Evolutionary conservation across 805 yeast species (phyloP).

Genomic region (Kodamaea kaohsiungensis): DNA sequence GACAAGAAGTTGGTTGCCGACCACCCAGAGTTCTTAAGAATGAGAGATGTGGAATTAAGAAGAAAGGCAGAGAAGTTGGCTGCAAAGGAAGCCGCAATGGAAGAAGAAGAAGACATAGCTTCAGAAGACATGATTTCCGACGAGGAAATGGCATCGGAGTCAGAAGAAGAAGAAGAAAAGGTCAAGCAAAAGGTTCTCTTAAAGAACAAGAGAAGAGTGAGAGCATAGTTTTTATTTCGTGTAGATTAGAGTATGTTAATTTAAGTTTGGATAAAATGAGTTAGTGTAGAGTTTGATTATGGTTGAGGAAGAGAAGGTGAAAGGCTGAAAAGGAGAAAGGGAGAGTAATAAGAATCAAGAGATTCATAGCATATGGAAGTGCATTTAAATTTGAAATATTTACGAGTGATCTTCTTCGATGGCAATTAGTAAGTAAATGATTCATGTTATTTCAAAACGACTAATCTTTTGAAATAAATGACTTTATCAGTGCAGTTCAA

Average conservation of each 20-base stretch:
- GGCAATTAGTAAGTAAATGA: no score
- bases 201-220: slow-evolving; percentile 58
- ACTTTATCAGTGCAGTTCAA: no score
- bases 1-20: slow-evolving; percentile 88
- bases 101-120: slow-evolving; percentile 43
- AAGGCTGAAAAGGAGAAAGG: no score
- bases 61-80: slow-evolving; percentile 71
- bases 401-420: no score
- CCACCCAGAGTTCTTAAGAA: slow-evolving; percentile 84
- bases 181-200: slow-evolving; percentile 58
- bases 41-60: slow-evolving; percentile 91
- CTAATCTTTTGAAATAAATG: no score
- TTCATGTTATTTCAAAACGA: no score
- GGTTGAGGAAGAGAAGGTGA: not conserved
- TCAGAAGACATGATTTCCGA: slow-evolving; percentile 45
- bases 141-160: slow-evolving; percentile 44
- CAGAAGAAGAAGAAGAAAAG: slow-evolving; percentile 46
- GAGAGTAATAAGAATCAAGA: no score
- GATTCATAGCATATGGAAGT: no score
- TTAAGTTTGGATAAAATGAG: slow-evolving; percentile 1
- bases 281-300: not conserved
- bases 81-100: slow-evolving; percentile 52
- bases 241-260: not conserved
- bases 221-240: slow-evolving; percentile 11
- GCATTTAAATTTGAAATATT: no score